phyloP scores from a whole-genome alignment of 2,329 filamentous ascomycete species.

The Ceratocystis destructans region DNA sequence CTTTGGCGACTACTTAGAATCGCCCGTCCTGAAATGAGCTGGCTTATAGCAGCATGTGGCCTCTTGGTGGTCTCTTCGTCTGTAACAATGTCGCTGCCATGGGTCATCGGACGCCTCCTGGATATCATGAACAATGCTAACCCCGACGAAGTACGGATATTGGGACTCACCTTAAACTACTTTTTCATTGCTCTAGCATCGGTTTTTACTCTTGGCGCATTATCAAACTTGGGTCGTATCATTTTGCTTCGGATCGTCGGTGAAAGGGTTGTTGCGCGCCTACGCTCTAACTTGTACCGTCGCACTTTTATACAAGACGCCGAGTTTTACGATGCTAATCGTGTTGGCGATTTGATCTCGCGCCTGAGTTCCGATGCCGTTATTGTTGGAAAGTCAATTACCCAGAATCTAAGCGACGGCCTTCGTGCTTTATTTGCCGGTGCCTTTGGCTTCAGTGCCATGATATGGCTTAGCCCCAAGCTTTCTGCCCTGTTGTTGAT shows the following conservation, averaged over 20 bases:
- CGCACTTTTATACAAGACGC: slow-evolving; percentile 94
- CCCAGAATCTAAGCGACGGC: slow-evolving; percentile 95
- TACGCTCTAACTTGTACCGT: slow-evolving; percentile 80
- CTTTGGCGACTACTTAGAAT: slow-evolving; percentile 81
- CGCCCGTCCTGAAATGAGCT: slow-evolving; percentile 67
- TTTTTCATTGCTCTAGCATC: slow-evolving; percentile 73
- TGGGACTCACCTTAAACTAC: slow-evolving; percentile 71
- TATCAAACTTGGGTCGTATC: slow-evolving; percentile 86
- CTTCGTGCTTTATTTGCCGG: slow-evolving; percentile 81
- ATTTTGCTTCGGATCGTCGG: slow-evolving; percentile 87
- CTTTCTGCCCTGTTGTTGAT: slow-evolving; percentile 75
- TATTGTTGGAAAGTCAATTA: slow-evolving; percentile 96
- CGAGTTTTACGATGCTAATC: slow-evolving; percentile 96
- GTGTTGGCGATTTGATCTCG: slow-evolving; percentile 90
- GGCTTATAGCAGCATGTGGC: slow-evolving; percentile 64
- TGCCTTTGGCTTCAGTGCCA: slow-evolving; percentile 74
- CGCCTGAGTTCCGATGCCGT: slow-evolving; percentile 91
- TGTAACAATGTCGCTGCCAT: slow-evolving; percentile 92
- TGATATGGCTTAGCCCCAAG: slow-evolving; percentile 90
- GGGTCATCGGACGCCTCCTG: slow-evolving; percentile 89
- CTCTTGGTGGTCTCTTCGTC: slow-evolving; percentile 79
- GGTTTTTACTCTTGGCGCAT: slow-evolving; percentile 69
- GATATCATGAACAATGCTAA: slow-evolving; percentile 64
- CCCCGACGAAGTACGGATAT: slow-evolving; percentile 53
- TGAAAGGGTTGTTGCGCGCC: slow-evolving; percentile 79